These are phyloP conservation scores for Alternaria dauci DNA, from an alignment of 2,329 filamentous ascomycete species.

Conservation along the genomic window DNA sequence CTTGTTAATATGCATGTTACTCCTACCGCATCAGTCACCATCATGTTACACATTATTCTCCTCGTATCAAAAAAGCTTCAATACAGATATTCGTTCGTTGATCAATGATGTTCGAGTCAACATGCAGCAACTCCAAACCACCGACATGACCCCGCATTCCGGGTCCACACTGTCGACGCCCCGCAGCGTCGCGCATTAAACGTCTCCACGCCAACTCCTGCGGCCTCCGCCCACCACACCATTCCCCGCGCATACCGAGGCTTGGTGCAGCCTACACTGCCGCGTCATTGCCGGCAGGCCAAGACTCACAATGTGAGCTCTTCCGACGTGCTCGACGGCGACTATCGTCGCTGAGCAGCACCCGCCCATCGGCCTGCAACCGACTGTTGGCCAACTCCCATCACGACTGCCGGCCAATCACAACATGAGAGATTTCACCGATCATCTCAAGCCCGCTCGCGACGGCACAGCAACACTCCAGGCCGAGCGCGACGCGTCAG, in stretches of 20 bases:
- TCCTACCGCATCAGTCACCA: neutral
- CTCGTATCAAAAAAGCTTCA: neutral
- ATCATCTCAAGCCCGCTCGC: conserved; percentile 57
- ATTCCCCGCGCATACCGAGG: conserved; percentile 23
- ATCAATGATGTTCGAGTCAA: conserved; percentile 5
- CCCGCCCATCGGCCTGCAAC: conserved; percentile 13
- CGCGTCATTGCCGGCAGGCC: conserved; percentile 18
- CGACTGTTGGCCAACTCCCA: neutral
- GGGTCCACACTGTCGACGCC: conserved; percentile 11
- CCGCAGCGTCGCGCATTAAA: conserved; percentile 22
- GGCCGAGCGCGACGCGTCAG: conserved; percentile 56
- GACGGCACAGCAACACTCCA: conserved; percentile 58
- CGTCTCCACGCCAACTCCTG: neutral
- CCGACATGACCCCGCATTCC: conserved; percentile 21
- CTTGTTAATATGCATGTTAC: neutral
- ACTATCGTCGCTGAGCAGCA: conserved; percentile 2
- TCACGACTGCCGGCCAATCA: conserved; percentile 10
- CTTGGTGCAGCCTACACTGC: conserved; percentile 11
- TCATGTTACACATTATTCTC: neutral
- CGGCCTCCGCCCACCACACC: neutral
- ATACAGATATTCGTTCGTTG: neutral
- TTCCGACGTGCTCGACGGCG: neutral
- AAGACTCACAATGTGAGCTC: conserved; percentile 11
- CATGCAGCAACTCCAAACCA: conserved; percentile 6
- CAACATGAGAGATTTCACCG: conserved; percentile 60